A percentile compares a stretch with the other conserved stretches of the same genome.
Conservation (phyloP, 768 basidiomycete genomes). For the Leccinum longicurvipes region DNA sequence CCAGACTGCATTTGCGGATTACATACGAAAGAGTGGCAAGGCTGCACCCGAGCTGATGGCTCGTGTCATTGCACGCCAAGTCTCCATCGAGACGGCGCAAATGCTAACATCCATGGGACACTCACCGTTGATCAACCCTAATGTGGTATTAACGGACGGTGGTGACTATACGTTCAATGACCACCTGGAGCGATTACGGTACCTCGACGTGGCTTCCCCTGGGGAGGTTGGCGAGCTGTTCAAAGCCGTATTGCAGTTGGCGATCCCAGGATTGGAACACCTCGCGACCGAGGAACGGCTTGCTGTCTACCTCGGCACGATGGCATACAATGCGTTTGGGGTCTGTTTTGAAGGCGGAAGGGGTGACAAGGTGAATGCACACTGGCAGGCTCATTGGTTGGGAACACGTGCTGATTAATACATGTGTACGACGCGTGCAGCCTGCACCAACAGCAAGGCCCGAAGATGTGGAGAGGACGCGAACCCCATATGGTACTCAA, state of each 20-base stretch:
- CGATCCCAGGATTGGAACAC: slow-evolving; percentile 69
- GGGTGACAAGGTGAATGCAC: slow-evolving; percentile 57
- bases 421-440: slow-evolving; percentile 31
- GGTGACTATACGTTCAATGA: slow-evolving; percentile 66
- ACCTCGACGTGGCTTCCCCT: slow-evolving; percentile 50
- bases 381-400: neutral
- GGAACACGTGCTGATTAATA: neutral
- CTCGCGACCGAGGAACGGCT: slow-evolving; percentile 66
- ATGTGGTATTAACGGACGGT: slow-evolving; percentile 36
- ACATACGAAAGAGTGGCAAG: slow-evolving; percentile 47
- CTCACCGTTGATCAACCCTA: slow-evolving; percentile 9
- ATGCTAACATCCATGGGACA: slow-evolving; percentile 35
- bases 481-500: slow-evolving; percentile 72
- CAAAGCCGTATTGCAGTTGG: slow-evolving; percentile 51
- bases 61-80: slow-evolving; percentile 70
- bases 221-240: slow-evolving; percentile 51
- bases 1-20: slow-evolving; percentile 56
- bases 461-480: slow-evolving; percentile 70
- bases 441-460: slow-evolving; percentile 51
- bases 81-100: slow-evolving; percentile 61
- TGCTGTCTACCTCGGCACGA: slow-evolving; percentile 59
- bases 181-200: slow-evolving; percentile 74
- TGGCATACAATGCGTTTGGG: slow-evolving; percentile 76
- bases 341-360: slow-evolving; percentile 65
- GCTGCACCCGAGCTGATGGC: slow-evolving; percentile 58